Conservation (phyloP, 2,329 filamentous ascomycete species). For the Akanthomyces uredinophilus region DNA sequence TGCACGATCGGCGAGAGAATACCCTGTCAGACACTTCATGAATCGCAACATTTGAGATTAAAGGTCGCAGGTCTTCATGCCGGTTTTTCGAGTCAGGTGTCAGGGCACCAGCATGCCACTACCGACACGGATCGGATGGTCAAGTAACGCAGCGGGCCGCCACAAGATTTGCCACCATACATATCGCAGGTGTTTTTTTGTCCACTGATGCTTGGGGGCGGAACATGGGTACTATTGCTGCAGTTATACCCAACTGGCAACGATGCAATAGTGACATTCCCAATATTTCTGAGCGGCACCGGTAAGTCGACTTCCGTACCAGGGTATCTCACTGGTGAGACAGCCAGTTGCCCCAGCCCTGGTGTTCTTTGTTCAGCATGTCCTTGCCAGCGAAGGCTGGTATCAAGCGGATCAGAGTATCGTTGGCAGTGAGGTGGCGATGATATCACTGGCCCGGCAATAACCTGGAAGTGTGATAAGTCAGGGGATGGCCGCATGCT, state of each 20-base stretch:
- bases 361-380: neutral
- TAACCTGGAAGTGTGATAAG: constrained; percentile 13
- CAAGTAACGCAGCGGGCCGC: neutral
- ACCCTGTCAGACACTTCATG: neutral
- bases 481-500: constrained; percentile 12
- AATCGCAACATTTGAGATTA: neutral
- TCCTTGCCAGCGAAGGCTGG: neutral
- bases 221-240: constrained; percentile 9
- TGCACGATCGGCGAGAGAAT: constrained; percentile 6
- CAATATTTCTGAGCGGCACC: neutral
- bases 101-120: neutral
- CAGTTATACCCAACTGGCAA: neutral
- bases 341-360: neutral
- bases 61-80: neutral
- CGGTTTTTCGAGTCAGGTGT: neutral
- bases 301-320: neutral
- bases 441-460: constrained; percentile 13
- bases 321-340: neutral
- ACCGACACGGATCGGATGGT: neutral
- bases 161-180: neutral
- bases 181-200: neutral
- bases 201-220: constrained; percentile 4
- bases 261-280: neutral
- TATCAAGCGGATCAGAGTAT: neutral
- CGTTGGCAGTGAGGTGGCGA: neutral